phyloP scores from a whole-genome alignment of 441 rosid genomes.

The Pelargonium myrrhifolium region DNA sequence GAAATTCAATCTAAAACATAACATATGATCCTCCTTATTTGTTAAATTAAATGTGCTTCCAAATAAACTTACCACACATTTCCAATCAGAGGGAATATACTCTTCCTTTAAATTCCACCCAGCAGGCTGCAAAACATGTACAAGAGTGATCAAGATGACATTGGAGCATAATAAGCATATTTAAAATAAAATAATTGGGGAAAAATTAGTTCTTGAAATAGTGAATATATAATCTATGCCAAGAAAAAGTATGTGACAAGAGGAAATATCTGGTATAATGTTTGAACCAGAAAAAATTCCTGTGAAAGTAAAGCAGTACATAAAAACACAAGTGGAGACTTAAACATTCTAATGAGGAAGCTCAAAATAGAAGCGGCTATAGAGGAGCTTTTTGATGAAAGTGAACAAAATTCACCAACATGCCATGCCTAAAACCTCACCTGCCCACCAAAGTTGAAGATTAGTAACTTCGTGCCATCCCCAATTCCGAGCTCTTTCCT shows the following conservation, averaged over 20 bases:
- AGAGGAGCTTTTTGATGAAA: background rate
- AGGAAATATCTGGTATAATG: background rate
- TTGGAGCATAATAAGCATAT: background rate
- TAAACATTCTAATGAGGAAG: background rate
- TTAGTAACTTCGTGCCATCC: constrained; percentile 80
- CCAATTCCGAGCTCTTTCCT: constrained; percentile 81
- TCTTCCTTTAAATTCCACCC: constrained; percentile 94
- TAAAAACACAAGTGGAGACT: background rate
- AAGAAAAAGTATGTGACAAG: background rate
- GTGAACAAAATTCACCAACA: background rate
- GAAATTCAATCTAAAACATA: background rate
- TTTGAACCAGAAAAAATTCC: background rate
- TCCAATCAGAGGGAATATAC: constrained; percentile 85
- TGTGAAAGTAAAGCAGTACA: background rate
- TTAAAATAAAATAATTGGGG: no score
- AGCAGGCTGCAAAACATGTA: constrained; percentile 55
- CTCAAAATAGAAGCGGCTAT: background rate
- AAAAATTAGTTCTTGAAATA: background rate
- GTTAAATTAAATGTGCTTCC: constrained; percentile 12
- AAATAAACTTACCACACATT: constrained; percentile 66
- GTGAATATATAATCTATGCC: background rate
- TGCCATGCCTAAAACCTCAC: constrained; percentile 26
- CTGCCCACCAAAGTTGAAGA: constrained; percentile 99
- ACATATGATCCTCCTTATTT: constrained; percentile 9
- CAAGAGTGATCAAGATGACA: background rate